Evolutionary conservation across 2,329 filamentous ascomycete species (phyloP), one percentile per base, ranked within the genome.

Genomic region (Erysiphe pulchra): DNA sequence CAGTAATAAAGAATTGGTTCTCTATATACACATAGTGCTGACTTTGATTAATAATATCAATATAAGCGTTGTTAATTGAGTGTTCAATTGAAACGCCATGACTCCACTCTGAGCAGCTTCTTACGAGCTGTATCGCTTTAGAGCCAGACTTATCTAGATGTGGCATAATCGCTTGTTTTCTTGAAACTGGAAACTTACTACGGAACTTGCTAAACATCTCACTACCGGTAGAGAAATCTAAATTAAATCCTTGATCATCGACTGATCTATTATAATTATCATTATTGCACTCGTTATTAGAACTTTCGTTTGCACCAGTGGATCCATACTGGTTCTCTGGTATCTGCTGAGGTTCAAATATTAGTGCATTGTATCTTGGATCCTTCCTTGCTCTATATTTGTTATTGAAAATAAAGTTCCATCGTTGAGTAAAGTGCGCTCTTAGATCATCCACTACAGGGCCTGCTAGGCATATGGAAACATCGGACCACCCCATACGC

Each of bases 401-500:
- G 45, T 80, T 74, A 47, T 75, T 69, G 51, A 75, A 92, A 51
- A 94, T 86, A 57, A 82, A 92, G 62, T 93, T 93, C 84, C 86
- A 94, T 53, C 85, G 68, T 56, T 92, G 79, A 1, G 75, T 69
- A 54, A 94, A 93, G 58, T 93, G 84, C 5, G 71, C 69, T 31
- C 75, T 67, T 31, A 93, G 65, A 58, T 81, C 84, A 50, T 77
- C 67, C 0, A 87, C 77, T 10, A 83, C 78, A 0, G 77, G 76
- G 0, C 85, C 85, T 13, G 69, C 69, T 47, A 93, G 60, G 53
- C 75, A 84, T 47, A 94, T 66, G 11, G 80, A 77, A 48, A 93
- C 72, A 60, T 93, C 86, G 13, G 80, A 83, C 86, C 86, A 93
- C 17, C 85, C 85, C 84, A 93, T 93, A 48, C 86, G 73, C 2